Base-by-base conservation (phyloP, 345 rosid genomes). In the Dimocarpus longan region DNA sequence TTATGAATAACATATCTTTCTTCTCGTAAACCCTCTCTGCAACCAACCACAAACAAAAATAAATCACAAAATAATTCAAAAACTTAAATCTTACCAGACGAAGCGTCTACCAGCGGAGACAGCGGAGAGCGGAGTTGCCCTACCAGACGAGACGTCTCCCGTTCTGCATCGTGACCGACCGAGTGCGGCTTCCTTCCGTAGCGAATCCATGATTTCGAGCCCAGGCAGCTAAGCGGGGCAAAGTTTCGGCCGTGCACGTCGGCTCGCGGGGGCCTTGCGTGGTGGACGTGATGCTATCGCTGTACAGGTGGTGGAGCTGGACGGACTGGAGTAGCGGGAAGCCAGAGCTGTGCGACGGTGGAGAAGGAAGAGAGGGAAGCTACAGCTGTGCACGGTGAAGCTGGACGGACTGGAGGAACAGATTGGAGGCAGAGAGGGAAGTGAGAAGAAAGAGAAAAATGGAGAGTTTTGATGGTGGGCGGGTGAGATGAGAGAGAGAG, bases 201-300 rank as follows among this genome's bases (percentile, higher is more conserved):
- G 19, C 81, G 52, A 48, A 88, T 67, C 57, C 95, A 95, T 0
- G 98, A 12, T 88, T 70, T 89, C 94, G 24, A 95, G 99, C 83
- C 54, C 0, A 95, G 97, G 3, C 97, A 94, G 21, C 78, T 95
- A 62, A 95, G 94, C 22, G 99, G 99, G 28, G 95, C 97, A 26
- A 93, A 95, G 67, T 95, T 98, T 80, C 84, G 99, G 82, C 99
- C 97, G 3, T 95, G 97, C 74, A 83, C 62, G 71, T 82, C 90
- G 1, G 87, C 80, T 0, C 93, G 98, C 54, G 59, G 66, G 67
- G 93, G 92, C 52, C 76, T 13, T 95, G 97, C 76, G 95, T 89
- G 73, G 91, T 42, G 15, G 75, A 66, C 2, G 80, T 80, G 3
- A 95, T 93, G 98, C n/a, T 21, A 11, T 72, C 79, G 68, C 85